phyloP scores from a whole-genome alignment of 192 early-diverging fungal species.

The Coemansia sp. region DNA sequence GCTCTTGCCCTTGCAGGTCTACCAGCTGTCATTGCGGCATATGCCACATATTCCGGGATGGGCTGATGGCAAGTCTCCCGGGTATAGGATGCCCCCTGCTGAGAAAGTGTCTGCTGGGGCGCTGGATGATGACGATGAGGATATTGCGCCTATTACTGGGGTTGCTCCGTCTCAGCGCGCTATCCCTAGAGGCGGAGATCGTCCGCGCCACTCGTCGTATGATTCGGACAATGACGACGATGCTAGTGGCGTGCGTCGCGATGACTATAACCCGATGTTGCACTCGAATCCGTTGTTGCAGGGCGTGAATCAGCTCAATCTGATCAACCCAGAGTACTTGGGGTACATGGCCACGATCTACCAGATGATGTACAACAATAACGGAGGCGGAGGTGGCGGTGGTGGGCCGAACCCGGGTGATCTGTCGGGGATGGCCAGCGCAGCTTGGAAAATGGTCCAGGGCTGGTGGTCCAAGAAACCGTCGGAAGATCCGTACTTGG shows the following conservation, averaged over 20 bases:
- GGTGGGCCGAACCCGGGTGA: background rate
- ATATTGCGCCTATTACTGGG: background rate
- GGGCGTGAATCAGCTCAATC: conserved; percentile 36
- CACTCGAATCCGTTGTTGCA: conserved; percentile 35
- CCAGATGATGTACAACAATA: conserved; percentile 31
- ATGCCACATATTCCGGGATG: conserved; percentile 53
- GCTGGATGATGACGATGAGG: background rate
- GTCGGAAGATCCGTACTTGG: conserved; percentile 40
- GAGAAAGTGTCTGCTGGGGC: conserved; percentile 6
- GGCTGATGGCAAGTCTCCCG: conserved; percentile 46
- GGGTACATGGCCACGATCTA: conserved; percentile 41
- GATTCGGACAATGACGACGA: background rate
- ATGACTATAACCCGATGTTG: conserved; percentile 46
- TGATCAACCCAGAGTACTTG: conserved; percentile 40
- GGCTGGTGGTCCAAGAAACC: conserved; percentile 27
- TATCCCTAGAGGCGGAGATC: background rate
- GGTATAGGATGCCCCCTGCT: conserved; percentile 29
- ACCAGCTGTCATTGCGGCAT: conserved; percentile 27
- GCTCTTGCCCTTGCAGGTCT: conserved; percentile 41
- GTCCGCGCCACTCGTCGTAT: background rate
- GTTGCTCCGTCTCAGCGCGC: conserved; percentile 1
- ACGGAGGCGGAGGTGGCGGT: conserved; percentile 11
- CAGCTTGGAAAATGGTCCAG: conserved; percentile 39
- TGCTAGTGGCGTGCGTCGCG: conserved; percentile 12
- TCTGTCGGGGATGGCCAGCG: conserved; percentile 15